A percentile compares a stretch with the other conserved stretches of the same genome.
Evolutionary conservation across 805 yeast genomes (phyloP).

Genomic region (Teunomyces aglyptinius): DNA sequence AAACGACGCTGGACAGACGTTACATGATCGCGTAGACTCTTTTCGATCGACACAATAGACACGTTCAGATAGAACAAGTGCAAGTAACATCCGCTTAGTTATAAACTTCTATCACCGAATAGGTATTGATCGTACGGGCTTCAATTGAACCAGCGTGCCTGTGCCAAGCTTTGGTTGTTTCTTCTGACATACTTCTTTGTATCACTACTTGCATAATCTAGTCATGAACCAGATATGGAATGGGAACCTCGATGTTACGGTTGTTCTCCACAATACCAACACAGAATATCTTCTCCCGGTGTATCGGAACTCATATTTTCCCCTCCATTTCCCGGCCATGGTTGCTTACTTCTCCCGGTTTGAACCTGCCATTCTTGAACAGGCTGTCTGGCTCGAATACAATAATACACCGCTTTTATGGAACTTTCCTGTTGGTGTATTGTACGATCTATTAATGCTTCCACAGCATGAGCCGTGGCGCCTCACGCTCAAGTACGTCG

Average conservation of each 20-base stretch:
- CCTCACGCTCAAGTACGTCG: constrained; percentile 23
- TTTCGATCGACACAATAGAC: too few relatives aligned
- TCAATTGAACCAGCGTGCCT: too few relatives aligned
- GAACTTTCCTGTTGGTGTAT: constrained; percentile 73
- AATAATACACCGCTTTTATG: constrained; percentile 67
- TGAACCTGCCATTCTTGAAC: constrained; percentile 5
- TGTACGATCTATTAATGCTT: constrained; percentile 52
- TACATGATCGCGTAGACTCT: too few relatives aligned
- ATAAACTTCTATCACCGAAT: too few relatives aligned
- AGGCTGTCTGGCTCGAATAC: constrained; percentile 61
- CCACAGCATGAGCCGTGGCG: constrained; percentile 46
- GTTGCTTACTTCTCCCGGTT: constrained; percentile 37
- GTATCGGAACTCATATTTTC: constrained; percentile 53
- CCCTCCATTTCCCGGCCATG: constrained; percentile 38
- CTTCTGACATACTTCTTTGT: too few relatives aligned
- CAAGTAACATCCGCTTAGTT: too few relatives aligned
- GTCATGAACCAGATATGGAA: constrained; percentile 49
- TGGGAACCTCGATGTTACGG: constrained; percentile 48
- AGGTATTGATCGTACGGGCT: too few relatives aligned
- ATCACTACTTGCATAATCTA: background rate
- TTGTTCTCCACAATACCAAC: constrained; percentile 12
- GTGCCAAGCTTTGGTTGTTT: too few relatives aligned
- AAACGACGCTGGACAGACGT: too few relatives aligned
- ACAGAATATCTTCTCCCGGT: constrained; percentile 18
- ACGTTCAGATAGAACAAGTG: too few relatives aligned